Evolutionary conservation across 2,329 filamentous ascomycete genomes (phyloP), one percentile per base, ranked within the genome.

Genomic region (Diaporthe sp.): DNA sequence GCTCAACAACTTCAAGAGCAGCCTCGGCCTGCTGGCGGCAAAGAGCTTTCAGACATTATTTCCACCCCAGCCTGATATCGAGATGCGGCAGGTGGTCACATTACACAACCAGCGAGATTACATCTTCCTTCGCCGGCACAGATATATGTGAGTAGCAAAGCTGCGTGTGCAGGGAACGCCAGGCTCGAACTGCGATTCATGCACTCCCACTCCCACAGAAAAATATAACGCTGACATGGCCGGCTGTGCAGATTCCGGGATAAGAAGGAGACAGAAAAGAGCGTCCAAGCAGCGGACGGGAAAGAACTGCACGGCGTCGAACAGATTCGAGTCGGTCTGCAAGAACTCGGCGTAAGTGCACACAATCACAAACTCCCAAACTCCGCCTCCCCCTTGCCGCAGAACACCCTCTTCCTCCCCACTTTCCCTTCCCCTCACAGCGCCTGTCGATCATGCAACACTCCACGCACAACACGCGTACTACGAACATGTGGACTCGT

Each of bases 91-190:
- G 81, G 96, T 98, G 1, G 92, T 98, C 12, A 98, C 96, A 0
- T 86, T 98, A 71, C 95, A 98, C 85, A 98, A 98, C 80, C 96
- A 98, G 87, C 93, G 96, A 78, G 96, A 98, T 84, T 98, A 96
- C 84, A 97, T 98, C 80, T 99, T 99, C 83, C 90, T 98, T 71
- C 90, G 97, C 7, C 89, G 96, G 34, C 76, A 77, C 71, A 75
- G 76, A 73, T 77, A 77, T 31, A 75, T 77, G 73, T 72, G 37
- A 67, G 73, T 65, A 31, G n/a, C 55, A 28, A 39, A 31, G 17
- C 39, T 47, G 31, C 13, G 44, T 53, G 22, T 39, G 71, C n/a
- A 34, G 22, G 1, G 20, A 12, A 25, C 22, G 7, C 12, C 28
- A 34, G 25, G 4, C 12, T 5, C 10, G 25, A 25, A 39, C 10